Evolutionary conservation across 495 filamentous ascomycete genomes (phyloP).

Genomic region (Aspergillus conjunctus): DNA sequence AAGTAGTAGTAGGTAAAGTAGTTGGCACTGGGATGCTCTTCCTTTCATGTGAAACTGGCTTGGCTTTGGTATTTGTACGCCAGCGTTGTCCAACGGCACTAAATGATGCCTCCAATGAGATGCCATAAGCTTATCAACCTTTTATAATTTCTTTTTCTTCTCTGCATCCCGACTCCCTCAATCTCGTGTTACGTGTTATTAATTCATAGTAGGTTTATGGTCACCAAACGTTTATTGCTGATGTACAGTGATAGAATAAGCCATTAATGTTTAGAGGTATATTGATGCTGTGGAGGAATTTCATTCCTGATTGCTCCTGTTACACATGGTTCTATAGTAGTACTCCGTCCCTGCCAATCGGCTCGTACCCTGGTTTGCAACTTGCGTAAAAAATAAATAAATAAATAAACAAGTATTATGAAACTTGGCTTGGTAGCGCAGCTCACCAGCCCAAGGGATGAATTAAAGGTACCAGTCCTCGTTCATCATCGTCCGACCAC

Average conservation of each 20-base stretch:
- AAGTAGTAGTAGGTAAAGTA: no score
- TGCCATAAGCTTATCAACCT: constrained; percentile 21
- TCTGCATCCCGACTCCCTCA: not conserved
- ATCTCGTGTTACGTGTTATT: no score
- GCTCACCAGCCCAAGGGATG: not conserved
- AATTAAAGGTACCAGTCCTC: not conserved
- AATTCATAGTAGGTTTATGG: no score
- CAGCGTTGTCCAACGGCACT: constrained; percentile 5
- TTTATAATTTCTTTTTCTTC: constrained; percentile 13
- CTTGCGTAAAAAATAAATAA: not conserved
- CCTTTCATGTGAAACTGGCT: not conserved
- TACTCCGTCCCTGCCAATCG: not conserved
- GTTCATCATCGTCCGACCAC: not conserved
- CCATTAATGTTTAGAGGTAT: no score
- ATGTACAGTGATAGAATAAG: not conserved
- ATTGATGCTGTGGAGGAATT: no score
- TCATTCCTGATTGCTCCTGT: no score
- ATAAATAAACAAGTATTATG: no score
- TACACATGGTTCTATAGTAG: no score
- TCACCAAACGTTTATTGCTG: not conserved
- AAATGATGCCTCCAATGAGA: constrained; percentile 25
- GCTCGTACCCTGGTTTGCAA: not conserved
- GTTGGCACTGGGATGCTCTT: not conserved
- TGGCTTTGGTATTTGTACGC: not conserved
- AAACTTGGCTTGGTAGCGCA: not conserved